phyloP scores from a whole-genome alignment of 2,329 filamentous ascomycete genomes.

The Akanthomyces muscarius region DNA sequence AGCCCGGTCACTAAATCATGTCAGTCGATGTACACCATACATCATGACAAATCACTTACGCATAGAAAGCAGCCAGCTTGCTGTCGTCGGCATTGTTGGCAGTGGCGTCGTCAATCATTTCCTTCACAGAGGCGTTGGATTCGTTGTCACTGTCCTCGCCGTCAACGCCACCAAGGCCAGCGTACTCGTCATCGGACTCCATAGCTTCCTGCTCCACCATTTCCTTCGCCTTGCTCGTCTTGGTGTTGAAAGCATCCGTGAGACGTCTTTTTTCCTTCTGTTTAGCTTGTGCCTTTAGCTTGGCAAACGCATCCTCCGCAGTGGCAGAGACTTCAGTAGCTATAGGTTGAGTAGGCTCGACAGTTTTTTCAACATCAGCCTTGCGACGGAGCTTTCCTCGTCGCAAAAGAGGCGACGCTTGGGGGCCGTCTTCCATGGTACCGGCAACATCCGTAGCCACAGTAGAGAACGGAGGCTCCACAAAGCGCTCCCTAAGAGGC shows the following conservation, averaged over 20 bases:
- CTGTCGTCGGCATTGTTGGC: conserved; percentile 74
- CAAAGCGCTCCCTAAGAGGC: conserved; percentile 64
- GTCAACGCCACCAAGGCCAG: conserved; percentile 83
- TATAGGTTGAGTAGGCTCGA: conserved; percentile 16
- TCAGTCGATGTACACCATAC: conserved; percentile 19
- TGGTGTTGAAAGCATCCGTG: conserved; percentile 67
- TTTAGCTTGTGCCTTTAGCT: conserved; percentile 64
- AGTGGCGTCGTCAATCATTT: conserved; percentile 86
- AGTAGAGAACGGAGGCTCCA: conserved; percentile 62
- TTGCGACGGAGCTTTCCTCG: conserved; percentile 52
- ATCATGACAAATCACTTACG: conserved; percentile 59
- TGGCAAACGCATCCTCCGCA: conserved; percentile 53
- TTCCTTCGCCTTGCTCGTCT: conserved; percentile 79
- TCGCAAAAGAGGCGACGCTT: conserved; percentile 64
- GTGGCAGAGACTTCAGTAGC: not conserved
- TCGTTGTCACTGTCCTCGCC: conserved; percentile 82
- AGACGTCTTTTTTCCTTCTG: conserved; percentile 50
- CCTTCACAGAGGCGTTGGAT: conserved; percentile 64
- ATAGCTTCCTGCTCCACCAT: conserved; percentile 92
- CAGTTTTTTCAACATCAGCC: conserved; percentile 29
- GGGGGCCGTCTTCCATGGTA: conserved; percentile 33
- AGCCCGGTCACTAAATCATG: conserved; percentile 62
- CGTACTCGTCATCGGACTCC: conserved; percentile 98
- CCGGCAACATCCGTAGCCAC: conserved; percentile 60
- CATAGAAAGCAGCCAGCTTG: conserved; percentile 79